phyloP scores from a whole-genome alignment of 2,329 filamentous ascomycete genomes.

The Verticillium nubilum region DNA sequence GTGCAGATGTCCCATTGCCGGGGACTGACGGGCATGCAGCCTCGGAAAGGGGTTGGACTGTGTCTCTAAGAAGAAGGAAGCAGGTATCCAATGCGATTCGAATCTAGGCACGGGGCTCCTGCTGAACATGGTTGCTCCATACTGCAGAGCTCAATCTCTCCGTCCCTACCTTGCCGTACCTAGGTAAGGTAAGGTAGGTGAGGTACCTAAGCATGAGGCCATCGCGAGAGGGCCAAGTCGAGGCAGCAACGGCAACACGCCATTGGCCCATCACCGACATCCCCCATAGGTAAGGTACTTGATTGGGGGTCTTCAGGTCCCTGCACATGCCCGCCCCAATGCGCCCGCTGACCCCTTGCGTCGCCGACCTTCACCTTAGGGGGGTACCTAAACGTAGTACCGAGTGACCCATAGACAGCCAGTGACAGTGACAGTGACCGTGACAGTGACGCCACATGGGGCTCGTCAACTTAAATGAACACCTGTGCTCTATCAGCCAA shows the following conservation, averaged over 20 bases:
- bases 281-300: not conserved
- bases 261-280: not conserved
- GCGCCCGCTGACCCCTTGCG: not conserved
- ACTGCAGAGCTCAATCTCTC: not conserved
- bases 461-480: not conserved
- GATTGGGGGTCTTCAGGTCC: too few species aligned
- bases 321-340: not conserved
- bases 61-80: too few species aligned
- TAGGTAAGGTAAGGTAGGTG: too few species aligned
- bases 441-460: not conserved
- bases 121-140: not conserved
- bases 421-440: not conserved
- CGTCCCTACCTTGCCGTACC: too few species aligned
- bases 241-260: not conserved
- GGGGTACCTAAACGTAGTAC: not conserved
- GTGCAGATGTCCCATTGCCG: not conserved
- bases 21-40: not conserved
- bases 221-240: not conserved
- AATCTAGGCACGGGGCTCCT: too few species aligned
- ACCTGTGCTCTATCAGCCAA: not conserved
- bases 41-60: too few species aligned
- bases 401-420: not conserved
- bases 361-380: too few species aligned
- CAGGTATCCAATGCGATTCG: too few species aligned
- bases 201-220: too few species aligned